Conservation (phyloP, 2,329 filamentous ascomycete species). For the Aschersonia sp. region DNA sequence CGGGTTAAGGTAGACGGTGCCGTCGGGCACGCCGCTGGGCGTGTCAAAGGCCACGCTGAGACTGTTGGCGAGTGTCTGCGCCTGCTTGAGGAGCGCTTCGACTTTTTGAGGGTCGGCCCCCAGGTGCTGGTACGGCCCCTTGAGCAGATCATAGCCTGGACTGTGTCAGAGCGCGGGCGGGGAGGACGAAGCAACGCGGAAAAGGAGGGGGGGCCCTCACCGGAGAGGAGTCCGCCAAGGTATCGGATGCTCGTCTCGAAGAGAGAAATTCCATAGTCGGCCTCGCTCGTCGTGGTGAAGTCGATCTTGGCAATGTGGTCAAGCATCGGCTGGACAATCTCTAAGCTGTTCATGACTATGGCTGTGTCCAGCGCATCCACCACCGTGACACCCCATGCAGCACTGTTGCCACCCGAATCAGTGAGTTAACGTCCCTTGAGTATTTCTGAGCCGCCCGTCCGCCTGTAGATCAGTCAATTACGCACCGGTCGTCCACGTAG, state of each 20-base stretch:
- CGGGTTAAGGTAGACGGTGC: slow-evolving; percentile 46
- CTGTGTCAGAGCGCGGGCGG: background rate
- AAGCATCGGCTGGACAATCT: slow-evolving; percentile 57
- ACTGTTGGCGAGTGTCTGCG: slow-evolving; percentile 52
- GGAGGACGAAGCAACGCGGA: background rate
- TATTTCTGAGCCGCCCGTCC: background rate
- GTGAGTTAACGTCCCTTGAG: background rate
- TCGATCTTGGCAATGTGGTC: slow-evolving; percentile 56
- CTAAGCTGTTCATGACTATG: slow-evolving; percentile 55
- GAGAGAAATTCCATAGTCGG: slow-evolving; percentile 46
- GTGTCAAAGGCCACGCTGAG: slow-evolving; percentile 70
- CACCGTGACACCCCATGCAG: slow-evolving; percentile 73
- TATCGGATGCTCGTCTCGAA: slow-evolving; percentile 91
- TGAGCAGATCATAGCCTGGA: slow-evolving; percentile 54
- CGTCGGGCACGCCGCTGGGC: slow-evolving; percentile 57
- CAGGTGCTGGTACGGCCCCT: slow-evolving; percentile 43
- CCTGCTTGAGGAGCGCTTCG: slow-evolving; percentile 48
- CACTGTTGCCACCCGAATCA: slow-evolving; percentile 29
- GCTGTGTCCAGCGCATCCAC: slow-evolving; percentile 72
- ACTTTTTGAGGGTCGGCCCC: slow-evolving; percentile 30
- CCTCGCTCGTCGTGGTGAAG: slow-evolving; percentile 41
- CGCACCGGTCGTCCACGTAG: slow-evolving; percentile 53
- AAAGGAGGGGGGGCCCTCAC: slow-evolving; percentile 16
- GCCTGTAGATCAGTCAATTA: background rate
- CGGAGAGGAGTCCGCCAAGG: slow-evolving; percentile 65